Evolutionary conservation across 805 yeast species (phyloP).

Genomic region (Myxozyma lipomycoides): DNA sequence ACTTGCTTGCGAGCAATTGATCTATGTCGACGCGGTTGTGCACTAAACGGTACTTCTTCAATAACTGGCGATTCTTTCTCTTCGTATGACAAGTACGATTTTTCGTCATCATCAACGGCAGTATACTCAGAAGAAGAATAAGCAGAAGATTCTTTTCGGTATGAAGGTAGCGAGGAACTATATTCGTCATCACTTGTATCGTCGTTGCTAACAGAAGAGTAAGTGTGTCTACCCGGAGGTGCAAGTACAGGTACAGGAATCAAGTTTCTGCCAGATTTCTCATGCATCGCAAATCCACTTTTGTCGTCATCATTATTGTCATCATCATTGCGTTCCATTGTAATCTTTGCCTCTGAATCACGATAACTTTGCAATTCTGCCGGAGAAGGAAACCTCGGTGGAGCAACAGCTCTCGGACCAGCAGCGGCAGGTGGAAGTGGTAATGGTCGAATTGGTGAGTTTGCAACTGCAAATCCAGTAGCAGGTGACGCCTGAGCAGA

Average conservation of each 20-base stretch:
- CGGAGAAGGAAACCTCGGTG: not conserved
- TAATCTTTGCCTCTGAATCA: conserved; percentile 9
- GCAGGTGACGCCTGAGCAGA: not conserved
- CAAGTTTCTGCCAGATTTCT: not conserved
- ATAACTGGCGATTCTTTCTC: conserved; percentile 16
- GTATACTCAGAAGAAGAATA: conserved; percentile 4
- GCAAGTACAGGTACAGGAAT: conserved; percentile 6
- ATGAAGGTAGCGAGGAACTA: conserved; percentile 3
- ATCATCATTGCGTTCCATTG: not conserved
- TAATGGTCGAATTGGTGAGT: conserved; percentile 1
- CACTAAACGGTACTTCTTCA: conserved; percentile 22
- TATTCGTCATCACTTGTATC: conserved; percentile 1
- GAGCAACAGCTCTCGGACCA: not conserved
- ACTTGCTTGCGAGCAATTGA: conserved; percentile 69
- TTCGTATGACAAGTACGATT: not conserved
- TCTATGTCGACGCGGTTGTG: conserved; percentile 51
- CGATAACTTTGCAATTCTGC: conserved; percentile 15
- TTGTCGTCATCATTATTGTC: not conserved
- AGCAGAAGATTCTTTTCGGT: not conserved
- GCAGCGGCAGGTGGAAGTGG: conserved; percentile 4
- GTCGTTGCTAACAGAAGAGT: not conserved
- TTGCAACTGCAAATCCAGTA: not conserved
- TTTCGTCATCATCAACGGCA: conserved; percentile 13
- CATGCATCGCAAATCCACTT: not conserved
- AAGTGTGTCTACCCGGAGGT: not conserved